These are phyloP conservation scores for Candida insectorum DNA, from an alignment of 805 yeast genomes.

Conservation along the genomic window DNA sequence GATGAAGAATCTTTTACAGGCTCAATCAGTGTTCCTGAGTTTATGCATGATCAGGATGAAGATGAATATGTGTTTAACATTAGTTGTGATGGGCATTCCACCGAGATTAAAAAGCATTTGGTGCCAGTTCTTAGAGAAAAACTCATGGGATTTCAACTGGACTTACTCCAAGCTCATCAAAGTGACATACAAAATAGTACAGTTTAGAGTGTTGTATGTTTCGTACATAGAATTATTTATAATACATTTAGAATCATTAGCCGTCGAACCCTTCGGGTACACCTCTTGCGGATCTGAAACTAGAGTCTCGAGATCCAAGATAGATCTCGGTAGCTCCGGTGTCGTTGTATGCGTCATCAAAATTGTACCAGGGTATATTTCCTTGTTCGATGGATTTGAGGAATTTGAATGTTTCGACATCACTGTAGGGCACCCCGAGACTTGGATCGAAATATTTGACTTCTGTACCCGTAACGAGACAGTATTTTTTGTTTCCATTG, in stretches of 20 bases:
- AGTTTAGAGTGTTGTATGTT: no score
- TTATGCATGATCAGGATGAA: conserved; percentile 73
- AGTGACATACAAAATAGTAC: conserved; percentile 57
- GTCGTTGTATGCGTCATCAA: conserved; percentile 50
- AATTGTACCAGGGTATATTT: conserved; percentile 48
- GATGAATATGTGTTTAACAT: conserved; percentile 57
- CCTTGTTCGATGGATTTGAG: conserved; percentile 50
- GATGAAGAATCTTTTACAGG: conserved; percentile 40
- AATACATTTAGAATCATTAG: neutral
- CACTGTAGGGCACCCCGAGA: conserved; percentile 81
- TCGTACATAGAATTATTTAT: conserved; percentile 1
- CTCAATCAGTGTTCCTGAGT: conserved; percentile 56
- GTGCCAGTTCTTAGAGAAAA: conserved; percentile 49
- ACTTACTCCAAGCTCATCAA: conserved; percentile 59
- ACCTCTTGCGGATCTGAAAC: conserved; percentile 70
- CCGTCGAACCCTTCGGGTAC: conserved; percentile 80
- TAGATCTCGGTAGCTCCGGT: conserved; percentile 46
- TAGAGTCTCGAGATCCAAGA: conserved; percentile 47
- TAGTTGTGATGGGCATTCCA: conserved; percentile 31
- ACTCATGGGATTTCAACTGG: conserved; percentile 59
- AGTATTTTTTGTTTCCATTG: conserved; percentile 61
- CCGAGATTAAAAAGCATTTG: conserved; percentile 45
- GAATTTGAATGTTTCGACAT: conserved; percentile 74
- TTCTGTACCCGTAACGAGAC: conserved; percentile 73
- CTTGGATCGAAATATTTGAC: conserved; percentile 87